A percentile compares a stretch with the other conserved stretches of the same genome.
These are phyloP conservation scores for Exophiala xenobiotica DNA, from an alignment of 2,329 filamentous ascomycete species.

Conservation along the genomic window DNA sequence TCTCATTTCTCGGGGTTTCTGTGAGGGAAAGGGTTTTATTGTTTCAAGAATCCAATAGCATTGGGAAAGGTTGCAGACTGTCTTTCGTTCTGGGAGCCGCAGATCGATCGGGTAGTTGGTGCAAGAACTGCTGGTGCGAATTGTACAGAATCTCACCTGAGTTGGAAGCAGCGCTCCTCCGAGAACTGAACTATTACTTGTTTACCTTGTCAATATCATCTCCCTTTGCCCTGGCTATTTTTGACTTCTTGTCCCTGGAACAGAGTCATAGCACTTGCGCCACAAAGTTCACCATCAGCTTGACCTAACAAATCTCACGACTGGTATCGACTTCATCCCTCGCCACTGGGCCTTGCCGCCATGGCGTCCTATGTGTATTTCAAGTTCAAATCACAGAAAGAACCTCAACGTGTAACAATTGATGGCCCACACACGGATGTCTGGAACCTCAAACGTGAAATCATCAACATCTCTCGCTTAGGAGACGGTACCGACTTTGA, in stretches of 20 bases:
- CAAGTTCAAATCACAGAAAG: slow-evolving; percentile 99
- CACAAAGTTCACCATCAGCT: slow-evolving; percentile 5
- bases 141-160: slow-evolving; percentile 11
- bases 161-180: slow-evolving; percentile 8
- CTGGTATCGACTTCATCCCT: slow-evolving; percentile 7
- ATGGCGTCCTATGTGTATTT: slow-evolving; percentile 99
- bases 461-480: slow-evolving; percentile 89
- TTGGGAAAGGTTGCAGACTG: not conserved
- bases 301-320: slow-evolving; percentile 1
- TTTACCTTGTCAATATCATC: slow-evolving; percentile 23
- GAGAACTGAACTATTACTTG: slow-evolving; percentile 18
- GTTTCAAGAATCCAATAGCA: not conserved
- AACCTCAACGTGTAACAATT: slow-evolving; percentile 90
- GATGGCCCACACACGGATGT: slow-evolving; percentile 97
- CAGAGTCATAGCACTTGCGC: slow-evolving; percentile 10
- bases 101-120: slow-evolving; percentile 1
- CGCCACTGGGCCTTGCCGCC: slow-evolving; percentile 34
- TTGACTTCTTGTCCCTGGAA: slow-evolving; percentile 22
- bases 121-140: slow-evolving; percentile 18
- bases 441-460: slow-evolving; percentile 98
- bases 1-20: not conserved
- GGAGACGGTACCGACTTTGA: slow-evolving; percentile 97
- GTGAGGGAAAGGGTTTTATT: not conserved
- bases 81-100: not conserved
- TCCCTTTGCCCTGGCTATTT: slow-evolving; percentile 14